Conservation (phyloP, 2,329 filamentous ascomycete genomes). For the Verticillium alfalfae region DNA sequence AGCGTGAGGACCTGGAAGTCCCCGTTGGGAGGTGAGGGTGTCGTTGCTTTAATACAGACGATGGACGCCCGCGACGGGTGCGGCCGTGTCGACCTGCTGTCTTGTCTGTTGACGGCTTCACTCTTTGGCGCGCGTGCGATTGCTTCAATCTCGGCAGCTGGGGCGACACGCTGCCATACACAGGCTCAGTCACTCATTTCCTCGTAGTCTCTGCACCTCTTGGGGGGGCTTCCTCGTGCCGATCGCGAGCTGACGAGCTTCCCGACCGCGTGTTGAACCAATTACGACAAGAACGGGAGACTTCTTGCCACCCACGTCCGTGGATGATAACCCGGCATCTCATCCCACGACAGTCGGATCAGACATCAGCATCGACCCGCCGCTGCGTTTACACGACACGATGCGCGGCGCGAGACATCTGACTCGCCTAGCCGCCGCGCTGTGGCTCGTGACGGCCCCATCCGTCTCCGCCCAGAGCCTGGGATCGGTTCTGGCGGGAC, state of each 20-base stretch:
- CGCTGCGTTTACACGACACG: neutral
- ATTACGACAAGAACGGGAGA: neutral
- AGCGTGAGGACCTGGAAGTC: neutral
- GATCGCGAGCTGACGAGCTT: neutral
- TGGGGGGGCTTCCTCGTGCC: neutral
- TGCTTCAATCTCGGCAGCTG: neutral
- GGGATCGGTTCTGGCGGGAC: constrained; percentile 23
- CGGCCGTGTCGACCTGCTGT: neutral
- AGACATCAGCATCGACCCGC: neutral
- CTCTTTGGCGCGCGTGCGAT: neutral
- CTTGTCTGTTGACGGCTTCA: neutral
- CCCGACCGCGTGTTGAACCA: neutral
- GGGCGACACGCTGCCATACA: neutral
- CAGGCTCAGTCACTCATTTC: neutral
- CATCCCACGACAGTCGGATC: neutral
- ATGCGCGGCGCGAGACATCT: neutral
- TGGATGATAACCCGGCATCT: neutral
- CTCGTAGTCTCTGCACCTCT: neutral
- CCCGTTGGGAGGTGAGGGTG: neutral
- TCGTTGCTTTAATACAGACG: neutral
- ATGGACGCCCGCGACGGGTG: neutral
- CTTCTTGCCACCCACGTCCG: neutral
- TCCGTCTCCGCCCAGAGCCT: constrained; percentile 19
- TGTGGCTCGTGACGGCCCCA: constrained; percentile 1
- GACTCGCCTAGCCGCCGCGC: neutral